These are phyloP conservation scores for Quercus lobata DNA, from an alignment of 331 rosid species.

Conservation along the genomic window DNA sequence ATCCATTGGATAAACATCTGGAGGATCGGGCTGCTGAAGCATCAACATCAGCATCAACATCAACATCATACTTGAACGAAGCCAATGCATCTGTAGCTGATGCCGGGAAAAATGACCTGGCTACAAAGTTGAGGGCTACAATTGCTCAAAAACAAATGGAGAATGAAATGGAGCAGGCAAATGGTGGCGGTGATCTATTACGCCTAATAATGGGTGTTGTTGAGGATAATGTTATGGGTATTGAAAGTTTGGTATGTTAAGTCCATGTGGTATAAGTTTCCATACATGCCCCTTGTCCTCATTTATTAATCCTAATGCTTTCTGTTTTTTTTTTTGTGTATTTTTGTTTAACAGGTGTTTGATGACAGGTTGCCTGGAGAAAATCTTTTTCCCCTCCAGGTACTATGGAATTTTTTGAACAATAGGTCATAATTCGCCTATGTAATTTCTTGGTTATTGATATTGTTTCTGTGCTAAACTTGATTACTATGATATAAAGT, in stretches of 20 bases:
- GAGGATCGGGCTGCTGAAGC: slow-evolving; percentile 68
- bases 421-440: background rate
- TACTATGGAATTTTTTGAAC: slow-evolving; percentile 25
- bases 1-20: slow-evolving; percentile 62
- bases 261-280: slow-evolving; percentile 1
- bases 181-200: slow-evolving; percentile 73
- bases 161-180: slow-evolving; percentile 75
- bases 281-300: slow-evolving; percentile 7
- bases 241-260: slow-evolving; percentile 86
- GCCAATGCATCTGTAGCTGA: slow-evolving; percentile 50
- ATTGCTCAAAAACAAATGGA: slow-evolving; percentile 94
- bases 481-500: background rate
- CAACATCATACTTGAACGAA: slow-evolving; percentile 48
- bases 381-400: slow-evolving; percentile 88
- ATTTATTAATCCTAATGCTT: slow-evolving; percentile 12
- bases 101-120: slow-evolving; percentile 82
- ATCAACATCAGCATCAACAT: slow-evolving; percentile 80
- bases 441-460: background rate
- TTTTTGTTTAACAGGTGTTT: slow-evolving; percentile 60
- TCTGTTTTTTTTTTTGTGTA: background rate
- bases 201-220: slow-evolving; percentile 86
- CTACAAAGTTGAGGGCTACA: slow-evolving; percentile 91
- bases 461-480: background rate
- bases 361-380: slow-evolving; percentile 94
- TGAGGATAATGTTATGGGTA: slow-evolving; percentile 85